Evolutionary conservation across 139 green algal genomes (phyloP), one percentile per base, ranked within the genome.

Genomic region (Zygnema cylindricum): DNA sequence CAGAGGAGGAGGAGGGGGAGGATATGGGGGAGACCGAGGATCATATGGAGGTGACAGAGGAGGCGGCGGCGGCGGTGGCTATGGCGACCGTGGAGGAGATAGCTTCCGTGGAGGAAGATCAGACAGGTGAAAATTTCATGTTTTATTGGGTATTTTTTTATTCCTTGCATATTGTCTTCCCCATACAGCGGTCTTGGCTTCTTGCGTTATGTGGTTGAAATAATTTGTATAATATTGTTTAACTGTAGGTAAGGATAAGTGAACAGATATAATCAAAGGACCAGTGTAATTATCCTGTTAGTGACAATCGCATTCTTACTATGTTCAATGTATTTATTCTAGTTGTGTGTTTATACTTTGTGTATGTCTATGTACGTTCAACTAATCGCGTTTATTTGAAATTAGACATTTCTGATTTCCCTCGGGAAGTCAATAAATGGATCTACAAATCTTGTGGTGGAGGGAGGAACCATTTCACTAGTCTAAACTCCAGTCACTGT

Each of bases 101-200:
- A 73, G 57, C 30, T 73, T 73, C 57, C 30, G 49, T 63, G 49
- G 16, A 16, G 49, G 41, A 54, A 30, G 32, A 33, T n/a, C 1
- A 23, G 49, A 63, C 7, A 63, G 49, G 49, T 63, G 49, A 63
- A 63, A 16, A 7, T 63, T 36, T 55, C 36, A 78, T 36, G 49
- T 16, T 63, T 63, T 25, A 63, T 16, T 25, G 16, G 49, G 7
- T 63, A 7, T 63, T 7, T 16, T n/a, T n/a, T n/a, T n/a, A n/a
- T n/a, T n/a, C 76, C 41, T 69, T 49, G 49, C 76, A 32, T 49
- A 83, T 83, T 83, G 41, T 36, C 49, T 7, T 63, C 16, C n/a
- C n/a, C n/a, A 16, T 63, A 63, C 16, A 63, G n/a, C 49, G 7
- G 7, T 63, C 49, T 63, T 7, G 49, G 16, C 16, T 63, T 63